Evolutionary conservation across 2,329 filamentous ascomycete genomes (phyloP).

Genomic region (Cordyceps tenuipes): DNA sequence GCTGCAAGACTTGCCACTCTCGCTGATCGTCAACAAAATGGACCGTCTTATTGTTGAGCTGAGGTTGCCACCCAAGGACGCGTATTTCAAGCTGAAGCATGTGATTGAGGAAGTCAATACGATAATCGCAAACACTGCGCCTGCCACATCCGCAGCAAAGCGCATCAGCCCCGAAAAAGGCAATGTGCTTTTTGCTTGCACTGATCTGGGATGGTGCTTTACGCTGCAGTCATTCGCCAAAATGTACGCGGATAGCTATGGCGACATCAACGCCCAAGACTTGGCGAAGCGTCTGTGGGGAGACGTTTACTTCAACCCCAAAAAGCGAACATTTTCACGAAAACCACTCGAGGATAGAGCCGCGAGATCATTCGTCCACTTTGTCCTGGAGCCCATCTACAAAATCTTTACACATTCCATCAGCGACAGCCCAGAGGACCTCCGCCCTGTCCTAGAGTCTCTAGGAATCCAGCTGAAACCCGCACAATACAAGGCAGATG

Average conservation of each 20-base stretch:
- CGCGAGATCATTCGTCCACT: constrained; percentile 85
- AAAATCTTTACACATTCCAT: constrained; percentile 95
- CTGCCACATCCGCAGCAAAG: constrained; percentile 68
- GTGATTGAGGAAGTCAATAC: constrained; percentile 99
- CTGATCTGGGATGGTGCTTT: constrained; percentile 93
- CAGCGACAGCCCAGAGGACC: constrained; percentile 76
- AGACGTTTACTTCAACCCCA: constrained; percentile 91
- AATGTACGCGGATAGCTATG: constrained; percentile 89
- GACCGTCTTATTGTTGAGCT: constrained; percentile 90
- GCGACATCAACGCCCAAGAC: constrained; percentile 70
- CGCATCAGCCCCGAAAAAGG: constrained; percentile 92
- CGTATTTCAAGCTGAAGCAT: constrained; percentile 98
- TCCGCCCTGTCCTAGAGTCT: constrained; percentile 68
- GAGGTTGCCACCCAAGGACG: constrained; percentile 87
- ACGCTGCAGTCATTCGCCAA: constrained; percentile 88
- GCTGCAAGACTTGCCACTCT: constrained; percentile 79
- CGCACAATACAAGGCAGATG: constrained; percentile 83
- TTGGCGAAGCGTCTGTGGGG: constrained; percentile 88
- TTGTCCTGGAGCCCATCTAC: constrained; percentile 93
- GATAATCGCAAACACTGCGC: constrained; percentile 78
- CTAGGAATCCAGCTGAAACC: constrained; percentile 85
- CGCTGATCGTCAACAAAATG: constrained; percentile 93
- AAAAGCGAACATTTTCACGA: constrained; percentile 82
- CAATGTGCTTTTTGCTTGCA: constrained; percentile 95
- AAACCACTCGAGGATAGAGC: constrained; percentile 75